These are phyloP conservation scores for Backusella mclennaniae DNA, from an alignment of 192 early-diverging fungal species.

Conservation along the genomic window DNA sequence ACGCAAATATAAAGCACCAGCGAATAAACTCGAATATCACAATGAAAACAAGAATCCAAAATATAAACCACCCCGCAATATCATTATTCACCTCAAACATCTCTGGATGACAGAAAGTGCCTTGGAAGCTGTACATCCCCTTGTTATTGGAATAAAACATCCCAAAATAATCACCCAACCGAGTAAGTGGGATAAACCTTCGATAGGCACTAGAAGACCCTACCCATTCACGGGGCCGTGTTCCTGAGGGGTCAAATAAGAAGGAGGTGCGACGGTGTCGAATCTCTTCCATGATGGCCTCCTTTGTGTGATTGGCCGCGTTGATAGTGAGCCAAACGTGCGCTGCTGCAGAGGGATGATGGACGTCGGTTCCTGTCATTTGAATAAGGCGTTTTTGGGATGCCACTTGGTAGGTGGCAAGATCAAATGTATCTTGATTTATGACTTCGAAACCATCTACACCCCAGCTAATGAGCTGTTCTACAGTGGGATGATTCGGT, in stretches of 20 bases:
- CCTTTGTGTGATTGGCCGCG: conserved; percentile 37
- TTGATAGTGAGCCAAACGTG: conserved; percentile 64
- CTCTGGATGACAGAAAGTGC: conserved; percentile 61
- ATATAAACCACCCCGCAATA: conserved; percentile 45
- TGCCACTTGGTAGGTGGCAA: conserved; percentile 53
- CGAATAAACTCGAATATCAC: conserved; percentile 20
- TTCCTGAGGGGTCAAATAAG: conserved; percentile 66
- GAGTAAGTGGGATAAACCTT: conserved; percentile 47
- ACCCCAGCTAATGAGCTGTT: conserved; percentile 59
- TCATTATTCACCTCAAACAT: conserved; percentile 41
- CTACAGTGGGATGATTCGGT: conserved; percentile 58
- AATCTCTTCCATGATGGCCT: conserved; percentile 58
- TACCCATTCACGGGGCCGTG: conserved; percentile 45
- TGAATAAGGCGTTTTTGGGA: conserved; percentile 46
- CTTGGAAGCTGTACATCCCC: conserved; percentile 74
- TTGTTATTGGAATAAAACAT: conserved; percentile 57
- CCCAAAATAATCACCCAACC: conserved; percentile 55
- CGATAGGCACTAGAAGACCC: conserved; percentile 30
- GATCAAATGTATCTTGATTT: conserved; percentile 60
- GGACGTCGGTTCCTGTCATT: conserved; percentile 66
- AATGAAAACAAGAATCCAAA: conserved; percentile 37
- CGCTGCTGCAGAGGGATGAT: conserved; percentile 54
- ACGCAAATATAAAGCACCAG: background rate
- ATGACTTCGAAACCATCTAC: conserved; percentile 71
- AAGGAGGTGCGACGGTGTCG: conserved; percentile 58